A percentile compares a stretch with the other conserved stretches of the same genome.
phyloP scores from a whole-genome alignment of 257 asterid species.

The Petunia axillaris region DNA sequence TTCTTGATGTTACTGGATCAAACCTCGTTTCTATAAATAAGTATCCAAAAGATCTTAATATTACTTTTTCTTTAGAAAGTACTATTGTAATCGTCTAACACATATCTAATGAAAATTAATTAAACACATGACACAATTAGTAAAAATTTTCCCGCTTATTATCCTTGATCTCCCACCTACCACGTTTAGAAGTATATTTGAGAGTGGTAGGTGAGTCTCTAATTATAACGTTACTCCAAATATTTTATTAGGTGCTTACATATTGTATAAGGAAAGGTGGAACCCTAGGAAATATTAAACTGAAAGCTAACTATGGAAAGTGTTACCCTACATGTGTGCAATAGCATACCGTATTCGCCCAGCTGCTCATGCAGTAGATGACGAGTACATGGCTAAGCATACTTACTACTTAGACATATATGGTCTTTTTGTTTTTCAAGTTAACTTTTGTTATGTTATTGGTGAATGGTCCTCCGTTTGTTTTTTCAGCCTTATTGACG shows the following conservation, averaged over 20 bases:
- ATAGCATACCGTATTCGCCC: not conserved
- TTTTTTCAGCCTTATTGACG: not conserved
- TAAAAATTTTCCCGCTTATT: not conserved
- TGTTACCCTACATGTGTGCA: not conserved
- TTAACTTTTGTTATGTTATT: constrained; percentile 10
- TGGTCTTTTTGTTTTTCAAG: no score
- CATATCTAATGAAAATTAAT: no score
- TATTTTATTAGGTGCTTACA: not conserved
- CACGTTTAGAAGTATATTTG: no score
- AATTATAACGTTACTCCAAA: not conserved
- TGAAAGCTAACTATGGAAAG: not conserved
- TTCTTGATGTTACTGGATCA: no score
- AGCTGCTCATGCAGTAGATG: not conserved
- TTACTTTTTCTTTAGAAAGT: no score
- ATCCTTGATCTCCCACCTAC: constrained; percentile 9
- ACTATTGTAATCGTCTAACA: no score
- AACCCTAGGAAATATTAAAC: not conserved
- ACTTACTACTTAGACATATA: not conserved
- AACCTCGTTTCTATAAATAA: no score
- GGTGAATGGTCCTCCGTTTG: constrained; percentile 29
- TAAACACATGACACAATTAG: no score
- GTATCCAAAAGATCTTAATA: no score
- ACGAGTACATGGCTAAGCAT: constrained; percentile 1
- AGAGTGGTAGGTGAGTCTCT: not conserved
- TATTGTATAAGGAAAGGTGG: not conserved